Evolutionary conservation across 306 rosid genomes (phyloP).

Genomic region (Pterocarpus santalinus): DNA sequence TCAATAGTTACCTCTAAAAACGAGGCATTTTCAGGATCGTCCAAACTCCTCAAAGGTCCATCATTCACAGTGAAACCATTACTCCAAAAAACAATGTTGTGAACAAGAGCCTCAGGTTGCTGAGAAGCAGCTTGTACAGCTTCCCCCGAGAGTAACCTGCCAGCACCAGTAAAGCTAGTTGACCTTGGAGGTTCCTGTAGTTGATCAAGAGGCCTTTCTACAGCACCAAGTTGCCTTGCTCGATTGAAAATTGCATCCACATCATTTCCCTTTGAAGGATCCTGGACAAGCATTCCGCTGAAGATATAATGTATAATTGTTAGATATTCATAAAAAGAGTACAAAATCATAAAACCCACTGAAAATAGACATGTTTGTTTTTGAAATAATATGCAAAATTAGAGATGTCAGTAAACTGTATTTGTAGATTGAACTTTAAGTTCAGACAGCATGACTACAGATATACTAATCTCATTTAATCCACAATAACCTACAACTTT

Average conservation of each 20-base stretch:
- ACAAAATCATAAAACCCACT: conserved; percentile 33
- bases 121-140: conserved; percentile 71
- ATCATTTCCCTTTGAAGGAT: conserved; percentile 86
- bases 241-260: conserved; percentile 90
- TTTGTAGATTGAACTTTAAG: conserved; percentile 10
- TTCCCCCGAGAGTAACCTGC: conserved; percentile 90
- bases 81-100: conserved; percentile 94
- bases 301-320: conserved; percentile 46
- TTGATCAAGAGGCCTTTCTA: conserved; percentile 81
- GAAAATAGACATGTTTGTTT: not conserved
- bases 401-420: conserved; percentile 1
- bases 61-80: conserved; percentile 91
- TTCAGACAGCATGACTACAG: conserved; percentile 9
- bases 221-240: conserved; percentile 91
- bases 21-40: conserved; percentile 93
- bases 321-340: conserved; percentile 9
- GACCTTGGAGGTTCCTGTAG: conserved; percentile 82
- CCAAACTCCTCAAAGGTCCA: conserved; percentile 95
- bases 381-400: conserved; percentile 6
- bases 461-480: conserved; percentile 5
- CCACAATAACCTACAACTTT: conserved; percentile 5
- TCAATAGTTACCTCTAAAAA: conserved; percentile 78
- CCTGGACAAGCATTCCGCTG: conserved; percentile 99
- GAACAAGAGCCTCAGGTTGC: conserved; percentile 82
- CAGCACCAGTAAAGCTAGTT: conserved; percentile 89